Conservation (phyloP, 1,284 basidiomycete species). For the Erythrobasidium hasegawianum region DNA sequence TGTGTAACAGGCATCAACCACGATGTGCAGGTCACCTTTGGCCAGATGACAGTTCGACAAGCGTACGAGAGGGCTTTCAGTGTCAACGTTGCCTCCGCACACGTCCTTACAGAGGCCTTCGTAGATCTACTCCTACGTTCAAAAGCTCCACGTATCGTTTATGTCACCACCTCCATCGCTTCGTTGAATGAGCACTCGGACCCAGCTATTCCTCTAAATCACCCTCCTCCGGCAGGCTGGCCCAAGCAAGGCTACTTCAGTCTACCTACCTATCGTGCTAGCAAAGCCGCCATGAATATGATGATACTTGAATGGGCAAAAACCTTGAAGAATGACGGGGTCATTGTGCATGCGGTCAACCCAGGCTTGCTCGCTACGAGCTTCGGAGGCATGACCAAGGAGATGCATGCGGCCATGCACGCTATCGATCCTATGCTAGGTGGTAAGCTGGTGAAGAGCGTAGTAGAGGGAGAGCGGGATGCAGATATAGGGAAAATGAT, state of each 20-base stretch:
- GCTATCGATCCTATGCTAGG: conserved; percentile 27
- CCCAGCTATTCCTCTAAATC: neutral
- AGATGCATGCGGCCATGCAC: neutral
- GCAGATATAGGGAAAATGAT: neutral
- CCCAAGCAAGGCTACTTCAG: neutral
- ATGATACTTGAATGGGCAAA: conserved; percentile 33
- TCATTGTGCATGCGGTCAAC: conserved; percentile 13
- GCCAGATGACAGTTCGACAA: neutral
- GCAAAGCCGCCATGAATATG: conserved; percentile 37
- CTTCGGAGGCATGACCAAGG: conserved; percentile 18
- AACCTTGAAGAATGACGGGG: conserved; percentile 25
- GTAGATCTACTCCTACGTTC: neutral
- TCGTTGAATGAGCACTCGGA: conserved; percentile 1
- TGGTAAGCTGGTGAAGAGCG: conserved; percentile 17
- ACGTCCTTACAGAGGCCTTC: neutral
- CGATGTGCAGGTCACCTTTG: neutral
- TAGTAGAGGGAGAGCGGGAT: conserved; percentile 23
- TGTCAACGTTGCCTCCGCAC: neutral
- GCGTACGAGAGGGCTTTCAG: conserved; percentile 2
- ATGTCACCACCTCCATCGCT: neutral
- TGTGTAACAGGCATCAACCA: no score
- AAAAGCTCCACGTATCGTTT: neutral
- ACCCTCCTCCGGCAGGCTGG: conserved; percentile 3
- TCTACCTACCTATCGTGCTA: conserved; percentile 10
- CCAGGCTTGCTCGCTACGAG: conserved; percentile 34